phyloP scores from a whole-genome alignment of 2,329 filamentous ascomycete species.

The Penicillium paneum region DNA sequence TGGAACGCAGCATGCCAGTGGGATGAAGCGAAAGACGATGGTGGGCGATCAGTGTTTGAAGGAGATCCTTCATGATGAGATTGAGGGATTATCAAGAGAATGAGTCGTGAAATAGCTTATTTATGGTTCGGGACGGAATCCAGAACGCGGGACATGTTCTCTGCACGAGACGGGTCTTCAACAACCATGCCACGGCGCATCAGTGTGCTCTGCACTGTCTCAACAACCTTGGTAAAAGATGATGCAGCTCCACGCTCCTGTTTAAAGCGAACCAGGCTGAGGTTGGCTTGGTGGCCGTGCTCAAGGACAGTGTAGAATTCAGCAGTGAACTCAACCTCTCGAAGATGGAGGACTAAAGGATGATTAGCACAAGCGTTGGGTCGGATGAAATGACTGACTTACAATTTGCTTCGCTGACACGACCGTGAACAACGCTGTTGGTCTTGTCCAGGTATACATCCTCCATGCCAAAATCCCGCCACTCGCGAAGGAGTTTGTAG shows the following conservation, averaged over 20 bases:
- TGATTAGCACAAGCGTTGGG: constrained; percentile 17
- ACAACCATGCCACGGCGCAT: constrained; percentile 65
- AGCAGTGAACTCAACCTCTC: constrained; percentile 80
- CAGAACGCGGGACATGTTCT: constrained; percentile 60
- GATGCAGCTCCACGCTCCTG: constrained; percentile 90
- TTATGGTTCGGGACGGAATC: constrained; percentile 23
- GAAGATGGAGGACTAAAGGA: constrained; percentile 68
- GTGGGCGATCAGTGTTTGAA: not conserved
- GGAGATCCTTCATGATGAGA: not conserved
- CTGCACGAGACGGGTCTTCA: constrained; percentile 61
- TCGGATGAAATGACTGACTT: constrained; percentile 41
- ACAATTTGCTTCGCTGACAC: constrained; percentile 76
- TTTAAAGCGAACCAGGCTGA: constrained; percentile 80
- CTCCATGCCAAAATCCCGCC: constrained; percentile 76
- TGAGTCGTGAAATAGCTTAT: constrained; percentile 1
- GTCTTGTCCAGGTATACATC: constrained; percentile 76
- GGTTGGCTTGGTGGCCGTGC: constrained; percentile 70
- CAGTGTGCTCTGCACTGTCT: constrained; percentile 69
- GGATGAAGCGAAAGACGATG: not conserved
- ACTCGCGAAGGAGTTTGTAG: constrained; percentile 70
- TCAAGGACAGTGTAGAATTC: constrained; percentile 89
- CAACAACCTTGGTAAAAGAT: constrained; percentile 79
- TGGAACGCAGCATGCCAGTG: constrained; percentile 17
- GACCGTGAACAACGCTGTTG: constrained; percentile 74
- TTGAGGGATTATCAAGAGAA: not conserved